Percentiles rank a stretch among this genome's conserved stretches.
These are phyloP conservation scores for Paraphysoderma sedebokerense DNA, from an alignment of 371 early-diverging fungal species.

Conservation along the genomic window DNA sequence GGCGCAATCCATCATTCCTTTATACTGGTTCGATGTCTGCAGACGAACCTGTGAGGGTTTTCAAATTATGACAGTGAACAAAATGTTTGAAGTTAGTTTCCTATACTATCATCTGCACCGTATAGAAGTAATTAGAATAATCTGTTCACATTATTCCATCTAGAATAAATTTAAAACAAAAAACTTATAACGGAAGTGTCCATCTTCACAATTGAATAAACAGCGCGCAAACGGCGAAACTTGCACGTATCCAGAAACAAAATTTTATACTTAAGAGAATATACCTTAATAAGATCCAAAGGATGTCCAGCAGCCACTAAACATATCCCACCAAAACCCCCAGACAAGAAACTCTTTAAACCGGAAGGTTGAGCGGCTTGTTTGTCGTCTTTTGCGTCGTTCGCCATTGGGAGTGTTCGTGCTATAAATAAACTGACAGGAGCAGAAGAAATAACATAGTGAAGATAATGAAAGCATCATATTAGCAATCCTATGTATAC, in stretches of 20 bases:
- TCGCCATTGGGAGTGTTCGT: too few species aligned
- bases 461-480: too few species aligned
- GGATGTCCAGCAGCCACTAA: constrained; percentile 53
- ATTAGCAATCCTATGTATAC: too few species aligned
- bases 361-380: background rate
- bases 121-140: constrained; percentile 2
- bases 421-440: too few species aligned
- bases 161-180: constrained; percentile 4
- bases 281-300: constrained; percentile 71
- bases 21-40: constrained; percentile 79
- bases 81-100: too few species aligned
- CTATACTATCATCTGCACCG: too few species aligned
- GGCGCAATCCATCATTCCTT: constrained; percentile 74
- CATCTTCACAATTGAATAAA: background rate
- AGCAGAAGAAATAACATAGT: too few species aligned
- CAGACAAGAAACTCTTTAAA: constrained; percentile 82
- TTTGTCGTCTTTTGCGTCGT: too few species aligned
- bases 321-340: constrained; percentile 77
- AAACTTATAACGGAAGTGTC: constrained; percentile 9
- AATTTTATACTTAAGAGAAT: too few species aligned
- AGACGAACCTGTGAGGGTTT: constrained; percentile 57
- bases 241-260: too few species aligned
- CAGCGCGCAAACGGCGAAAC: too few species aligned
- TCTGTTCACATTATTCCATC: background rate
- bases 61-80: constrained; percentile 31